Evolutionary conservation across 805 yeast genomes (phyloP), one percentile per base, ranked within the genome.

Genomic region (Candida multigemmis): DNA sequence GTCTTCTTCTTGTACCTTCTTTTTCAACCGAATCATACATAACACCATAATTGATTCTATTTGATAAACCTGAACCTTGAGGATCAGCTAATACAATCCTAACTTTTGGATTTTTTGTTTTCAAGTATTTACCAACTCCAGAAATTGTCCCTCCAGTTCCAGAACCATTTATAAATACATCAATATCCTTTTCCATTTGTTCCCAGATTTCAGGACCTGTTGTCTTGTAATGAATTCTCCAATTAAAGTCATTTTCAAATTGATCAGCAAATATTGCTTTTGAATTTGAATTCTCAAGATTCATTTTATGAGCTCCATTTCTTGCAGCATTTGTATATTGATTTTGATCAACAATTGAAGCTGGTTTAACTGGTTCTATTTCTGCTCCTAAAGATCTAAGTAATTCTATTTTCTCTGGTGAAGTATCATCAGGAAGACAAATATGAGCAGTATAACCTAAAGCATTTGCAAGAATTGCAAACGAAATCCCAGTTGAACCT

Each of bases 131-230:
- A 1, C 94, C 72, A 9, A 86, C 89, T 16, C 98, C 98, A 4
- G 94, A 66, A 25, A 89, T 85, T 1, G 98, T 91, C 21, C 98
- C 98, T 50, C 94, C 98, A 0, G 98, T 89, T 7, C 98, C 98
- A 18, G 94, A 82, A 0, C 97, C 97, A 2, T 89, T 71, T 22
- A 91, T 75, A 48, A 89, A 86, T 25, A 65, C 76, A 47, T 85
- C 93, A 6, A 89, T 42, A 2, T 57, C 36, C 9, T 76, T 75
- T 7, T 68, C 58, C 60, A 78, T 65, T 47, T 91, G 97, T 12
- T 52, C 35, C 62, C 69, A 80, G n/a, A 89, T 83, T 45, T 89
- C 98, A 1, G 97, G 96, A 0, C 94, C 97, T 0, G 98, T 89
- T 2, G 86, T 69, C 10, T 50, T 50, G 51, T 74, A 86, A 50